Percentiles rank a stretch among this genome's conserved stretches.
phyloP scores from a whole-genome alignment of 768 basidiomycete genomes.

The Fomitopsis serialis region DNA sequence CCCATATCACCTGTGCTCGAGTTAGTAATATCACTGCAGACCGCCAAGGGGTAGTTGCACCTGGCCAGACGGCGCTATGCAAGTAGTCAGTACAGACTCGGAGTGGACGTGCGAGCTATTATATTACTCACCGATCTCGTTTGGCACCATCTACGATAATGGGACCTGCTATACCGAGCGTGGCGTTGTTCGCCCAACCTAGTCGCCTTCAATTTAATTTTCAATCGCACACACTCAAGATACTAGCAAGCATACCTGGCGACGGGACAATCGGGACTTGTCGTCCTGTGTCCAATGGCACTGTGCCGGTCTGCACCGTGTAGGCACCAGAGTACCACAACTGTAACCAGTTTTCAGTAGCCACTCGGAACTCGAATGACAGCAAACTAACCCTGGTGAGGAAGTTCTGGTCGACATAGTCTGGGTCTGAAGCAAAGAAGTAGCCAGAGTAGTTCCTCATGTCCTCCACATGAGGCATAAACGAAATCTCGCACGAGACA shows the following conservation, averaged over 20 bases:
- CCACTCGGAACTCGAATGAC: background rate
- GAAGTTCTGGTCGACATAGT: conserved; percentile 40
- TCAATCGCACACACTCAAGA: background rate
- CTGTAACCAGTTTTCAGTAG: conserved; percentile 9
- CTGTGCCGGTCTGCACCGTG: conserved; percentile 54
- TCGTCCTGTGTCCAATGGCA: conserved; percentile 45
- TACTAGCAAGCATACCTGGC: conserved; percentile 28
- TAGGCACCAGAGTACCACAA: conserved; percentile 60
- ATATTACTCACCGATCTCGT: conserved; percentile 39
- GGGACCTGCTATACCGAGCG: conserved; percentile 49
- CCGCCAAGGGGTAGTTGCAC: conserved; percentile 17
- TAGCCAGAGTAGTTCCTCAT: conserved; percentile 47
- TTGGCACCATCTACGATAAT: conserved; percentile 62
- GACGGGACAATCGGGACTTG: conserved; percentile 38
- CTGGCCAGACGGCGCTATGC: conserved; percentile 52
- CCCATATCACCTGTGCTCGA: conserved; percentile 48
- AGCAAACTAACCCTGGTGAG: conserved; percentile 36
- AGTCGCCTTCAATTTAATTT: background rate
- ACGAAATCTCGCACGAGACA: conserved; percentile 44
- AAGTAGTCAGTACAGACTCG: background rate
- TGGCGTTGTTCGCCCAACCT: conserved; percentile 54
- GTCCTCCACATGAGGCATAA: conserved; percentile 47
- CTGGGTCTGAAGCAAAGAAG: conserved; percentile 42
- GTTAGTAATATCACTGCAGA: background rate
- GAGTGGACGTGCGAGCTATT: background rate